Conservation (phyloP, 352 stramenopile genomes). For the Thalassiosira exigua region DNA sequence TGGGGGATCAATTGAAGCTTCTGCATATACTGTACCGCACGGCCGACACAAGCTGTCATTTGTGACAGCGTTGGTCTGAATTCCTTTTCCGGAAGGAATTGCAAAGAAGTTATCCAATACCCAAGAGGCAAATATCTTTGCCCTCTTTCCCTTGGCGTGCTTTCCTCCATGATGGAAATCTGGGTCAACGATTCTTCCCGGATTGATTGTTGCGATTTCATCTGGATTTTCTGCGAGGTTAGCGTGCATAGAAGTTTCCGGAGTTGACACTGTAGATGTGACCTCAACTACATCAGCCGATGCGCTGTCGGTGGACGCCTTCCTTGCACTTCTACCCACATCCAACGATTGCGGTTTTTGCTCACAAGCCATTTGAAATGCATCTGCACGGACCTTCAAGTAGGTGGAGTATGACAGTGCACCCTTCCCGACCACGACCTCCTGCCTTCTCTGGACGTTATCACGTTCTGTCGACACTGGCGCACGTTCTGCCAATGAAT, state of each 20-base stretch:
- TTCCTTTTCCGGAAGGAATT: background rate
- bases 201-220: constrained; percentile 1
- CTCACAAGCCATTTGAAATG: constrained; percentile 35
- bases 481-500: background rate
- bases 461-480: constrained; percentile 5
- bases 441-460: constrained; percentile 34
- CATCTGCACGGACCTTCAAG: constrained; percentile 51
- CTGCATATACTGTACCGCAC: constrained; percentile 1
- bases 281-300: too few relatives aligned
- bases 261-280: too few relatives aligned
- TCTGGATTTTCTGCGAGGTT: constrained; percentile 24
- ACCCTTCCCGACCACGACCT: constrained; percentile 29
- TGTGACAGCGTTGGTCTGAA: background rate
- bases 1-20: background rate
- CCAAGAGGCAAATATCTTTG: constrained; percentile 62
- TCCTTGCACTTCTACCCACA: background rate
- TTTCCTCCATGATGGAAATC: constrained; percentile 56
- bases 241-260: background rate
- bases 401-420: constrained; percentile 69
- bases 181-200: constrained; percentile 7
- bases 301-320: background rate
- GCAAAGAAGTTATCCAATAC: constrained; percentile 46
- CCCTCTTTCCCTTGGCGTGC: constrained; percentile 56
- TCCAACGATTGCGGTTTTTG: background rate
- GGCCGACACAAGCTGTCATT: constrained; percentile 14